Evolutionary conservation across 257 asterid genomes (phyloP).

Genomic region (Forsythia suspensa): DNA sequence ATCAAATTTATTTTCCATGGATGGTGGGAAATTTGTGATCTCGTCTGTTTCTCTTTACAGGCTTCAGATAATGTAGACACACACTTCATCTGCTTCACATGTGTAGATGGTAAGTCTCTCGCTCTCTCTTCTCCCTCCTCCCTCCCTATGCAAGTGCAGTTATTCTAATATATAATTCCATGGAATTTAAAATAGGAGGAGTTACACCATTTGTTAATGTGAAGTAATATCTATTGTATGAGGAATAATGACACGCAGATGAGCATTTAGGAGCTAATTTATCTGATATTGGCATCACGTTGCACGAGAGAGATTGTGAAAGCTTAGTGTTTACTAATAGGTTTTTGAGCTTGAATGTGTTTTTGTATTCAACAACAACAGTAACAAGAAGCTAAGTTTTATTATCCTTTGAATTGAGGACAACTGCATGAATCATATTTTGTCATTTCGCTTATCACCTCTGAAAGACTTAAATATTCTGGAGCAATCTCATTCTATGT

Average conservation of each 20-base stretch:
- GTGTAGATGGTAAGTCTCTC: conserved; percentile 55
- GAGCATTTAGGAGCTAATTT: not conserved
- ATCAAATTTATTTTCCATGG: not conserved
- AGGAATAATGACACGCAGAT: not conserved
- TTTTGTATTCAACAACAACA: not conserved
- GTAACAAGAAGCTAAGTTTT: not conserved
- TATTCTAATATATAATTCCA: not conserved
- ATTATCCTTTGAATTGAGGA: not conserved
- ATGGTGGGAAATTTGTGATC: conserved; percentile 5
- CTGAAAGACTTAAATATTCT: not conserved
- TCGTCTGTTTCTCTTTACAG: conserved; percentile 44
- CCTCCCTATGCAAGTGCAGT: not conserved
- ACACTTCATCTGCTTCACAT: conserved; percentile 84
- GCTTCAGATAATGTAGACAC: conserved; percentile 71
- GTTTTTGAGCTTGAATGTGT: not conserved
- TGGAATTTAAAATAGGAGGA: not conserved
- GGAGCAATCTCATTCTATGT: not conserved
- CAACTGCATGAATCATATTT: not conserved
- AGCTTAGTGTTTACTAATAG: not conserved
- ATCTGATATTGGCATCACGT: not conserved
- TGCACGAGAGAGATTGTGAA: not conserved
- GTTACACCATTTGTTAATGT: not conserved
- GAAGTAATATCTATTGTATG: not conserved
- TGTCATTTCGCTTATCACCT: not conserved
- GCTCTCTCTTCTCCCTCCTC: conserved; percentile 1